Percentiles rank a stretch among this genome's conserved stretches.
phyloP scores from a whole-genome alignment of 441 rosid species.

The Gossypium davidsonii region DNA sequence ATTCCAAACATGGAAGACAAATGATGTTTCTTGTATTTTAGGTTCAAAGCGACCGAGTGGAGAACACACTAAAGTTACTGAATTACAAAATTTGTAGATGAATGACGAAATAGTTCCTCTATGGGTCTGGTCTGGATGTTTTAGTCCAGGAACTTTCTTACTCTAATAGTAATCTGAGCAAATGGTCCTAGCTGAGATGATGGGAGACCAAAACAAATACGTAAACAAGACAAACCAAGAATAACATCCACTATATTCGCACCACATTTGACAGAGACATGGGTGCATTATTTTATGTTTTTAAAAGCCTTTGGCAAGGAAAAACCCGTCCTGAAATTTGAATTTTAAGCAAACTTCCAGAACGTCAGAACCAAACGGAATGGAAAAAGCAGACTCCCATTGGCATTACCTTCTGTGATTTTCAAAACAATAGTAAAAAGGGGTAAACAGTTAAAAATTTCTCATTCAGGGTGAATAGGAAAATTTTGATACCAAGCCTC shows the following conservation, averaged over 20 bases:
- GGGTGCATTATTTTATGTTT: neutral
- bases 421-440: neutral
- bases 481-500: neutral
- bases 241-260: too few species aligned
- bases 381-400: neutral
- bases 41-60: neutral
- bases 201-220: neutral
- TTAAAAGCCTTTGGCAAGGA: neutral
- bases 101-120: too few species aligned
- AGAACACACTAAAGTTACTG: neutral
- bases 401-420: neutral
- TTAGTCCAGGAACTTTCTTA: neutral
- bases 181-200: neutral
- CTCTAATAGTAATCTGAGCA: neutral
- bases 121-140: too few species aligned
- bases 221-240: neutral
- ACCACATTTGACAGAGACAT: neutral
- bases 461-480: too few species aligned
- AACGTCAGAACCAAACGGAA: neutral
- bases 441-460: too few species aligned
- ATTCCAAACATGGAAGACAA: neutral
- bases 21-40: constrained; percentile 25
- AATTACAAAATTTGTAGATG: neutral
- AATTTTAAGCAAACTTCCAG: neutral
- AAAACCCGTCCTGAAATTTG: neutral